These are phyloP conservation scores for Barbatosphaeria neglecta DNA, from an alignment of 495 filamentous ascomycete genomes.

Conservation along the genomic window DNA sequence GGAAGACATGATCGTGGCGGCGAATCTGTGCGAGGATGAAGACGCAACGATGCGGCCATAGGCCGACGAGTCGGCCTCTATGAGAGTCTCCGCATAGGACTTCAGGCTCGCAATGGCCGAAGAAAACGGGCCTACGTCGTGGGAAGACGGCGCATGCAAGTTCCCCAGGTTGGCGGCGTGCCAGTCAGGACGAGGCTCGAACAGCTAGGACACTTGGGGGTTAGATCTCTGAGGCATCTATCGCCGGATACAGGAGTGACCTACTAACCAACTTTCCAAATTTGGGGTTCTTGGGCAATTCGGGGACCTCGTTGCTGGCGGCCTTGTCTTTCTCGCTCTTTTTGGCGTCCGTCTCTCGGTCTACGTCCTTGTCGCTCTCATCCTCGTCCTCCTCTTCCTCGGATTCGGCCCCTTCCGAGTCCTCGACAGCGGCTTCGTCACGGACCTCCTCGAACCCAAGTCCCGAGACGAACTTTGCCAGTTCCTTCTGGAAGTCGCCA, in stretches of 20 bases:
- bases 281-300: slow-evolving; percentile 11
- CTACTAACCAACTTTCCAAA: slow-evolving; percentile 31
- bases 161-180: slow-evolving; percentile 53
- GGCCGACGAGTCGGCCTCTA: slow-evolving; percentile 58
- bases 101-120: slow-evolving; percentile 61
- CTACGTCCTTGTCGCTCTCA: slow-evolving; percentile 9
- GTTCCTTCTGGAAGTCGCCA: slow-evolving; percentile 25
- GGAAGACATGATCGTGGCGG: slow-evolving; percentile 90
- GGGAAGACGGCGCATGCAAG: slow-evolving; percentile 34
- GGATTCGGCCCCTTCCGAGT: slow-evolving; percentile 16
- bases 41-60: slow-evolving; percentile 42
- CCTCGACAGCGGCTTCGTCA: slow-evolving; percentile 21
- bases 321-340: slow-evolving; percentile 12
- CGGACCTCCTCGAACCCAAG: slow-evolving; percentile 33
- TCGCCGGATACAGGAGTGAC: neutral
- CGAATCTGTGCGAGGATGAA: slow-evolving; percentile 82
- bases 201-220: slow-evolving; percentile 40
- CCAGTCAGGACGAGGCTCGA: slow-evolving; percentile 78
- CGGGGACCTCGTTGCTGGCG: slow-evolving; percentile 9
- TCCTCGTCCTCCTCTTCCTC: slow-evolving; percentile 17
- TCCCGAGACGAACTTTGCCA: slow-evolving; percentile 30
- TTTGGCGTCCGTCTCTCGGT: slow-evolving; percentile 15
- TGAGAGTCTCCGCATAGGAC: slow-evolving; percentile 56
- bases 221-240: slow-evolving; percentile 3
- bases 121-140: slow-evolving; percentile 37